These are phyloP conservation scores for Cladosporium sp. DNA, from an alignment of 2,329 filamentous ascomycete genomes.

Conservation along the genomic window DNA sequence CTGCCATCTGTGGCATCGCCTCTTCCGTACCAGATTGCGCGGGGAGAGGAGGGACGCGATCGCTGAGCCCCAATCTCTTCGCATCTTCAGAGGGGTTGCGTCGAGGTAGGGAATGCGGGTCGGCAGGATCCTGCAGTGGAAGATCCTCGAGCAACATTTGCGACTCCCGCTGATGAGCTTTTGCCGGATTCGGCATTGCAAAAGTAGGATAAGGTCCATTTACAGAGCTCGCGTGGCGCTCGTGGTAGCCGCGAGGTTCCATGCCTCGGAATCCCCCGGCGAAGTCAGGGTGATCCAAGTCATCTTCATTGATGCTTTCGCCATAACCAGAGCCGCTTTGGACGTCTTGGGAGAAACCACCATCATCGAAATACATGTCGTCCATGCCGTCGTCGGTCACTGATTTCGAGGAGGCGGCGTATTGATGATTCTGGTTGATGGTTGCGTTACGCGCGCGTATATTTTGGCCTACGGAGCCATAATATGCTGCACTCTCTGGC, in stretches of 20 bases:
- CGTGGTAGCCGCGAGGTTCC: constrained; percentile 8
- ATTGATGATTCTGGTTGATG: constrained; percentile 15
- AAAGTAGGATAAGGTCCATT: constrained; percentile 32
- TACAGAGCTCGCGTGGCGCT: constrained; percentile 20
- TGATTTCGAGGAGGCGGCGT: constrained; percentile 4
- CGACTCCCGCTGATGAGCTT: constrained; percentile 22
- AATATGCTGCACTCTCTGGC: constrained; percentile 15
- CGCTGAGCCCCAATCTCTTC: constrained; percentile 27
- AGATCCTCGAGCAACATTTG: constrained; percentile 30
- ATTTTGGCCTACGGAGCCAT: constrained; percentile 15
- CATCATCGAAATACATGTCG: constrained; percentile 36
- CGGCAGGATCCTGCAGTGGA: constrained; percentile 21
- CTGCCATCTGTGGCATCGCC: constrained; percentile 58
- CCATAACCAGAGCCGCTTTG: constrained; percentile 5
- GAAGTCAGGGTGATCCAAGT: constrained; percentile 31
- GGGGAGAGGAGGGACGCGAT: constrained; percentile 50
- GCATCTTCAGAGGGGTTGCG: constrained; percentile 31
- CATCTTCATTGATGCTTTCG: constrained; percentile 29
- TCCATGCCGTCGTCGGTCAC: not conserved
- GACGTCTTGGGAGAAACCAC: constrained; percentile 22
- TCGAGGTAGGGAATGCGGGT: constrained; percentile 29
- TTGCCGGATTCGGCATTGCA: constrained; percentile 25
- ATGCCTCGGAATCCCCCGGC: constrained; percentile 11
- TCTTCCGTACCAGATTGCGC: constrained; percentile 34
- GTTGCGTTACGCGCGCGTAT: constrained; percentile 13